Evolutionary conservation across 139 green algal species (phyloP), one percentile per base, ranked within the genome.

Genomic region (Nannochloris sp.): DNA sequence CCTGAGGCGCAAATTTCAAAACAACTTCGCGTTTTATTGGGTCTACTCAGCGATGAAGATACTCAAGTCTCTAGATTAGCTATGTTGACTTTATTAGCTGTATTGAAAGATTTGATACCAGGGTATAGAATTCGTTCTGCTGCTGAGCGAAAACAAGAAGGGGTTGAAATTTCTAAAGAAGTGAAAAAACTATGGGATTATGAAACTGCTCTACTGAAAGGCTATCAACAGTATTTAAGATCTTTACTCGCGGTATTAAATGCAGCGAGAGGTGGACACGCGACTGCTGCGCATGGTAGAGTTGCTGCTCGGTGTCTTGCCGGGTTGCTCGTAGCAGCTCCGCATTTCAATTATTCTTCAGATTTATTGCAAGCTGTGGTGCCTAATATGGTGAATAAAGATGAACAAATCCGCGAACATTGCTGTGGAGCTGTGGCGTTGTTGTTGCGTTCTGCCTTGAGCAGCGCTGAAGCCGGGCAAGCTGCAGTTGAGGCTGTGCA

Each of bases 281-380:
- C 54, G 5, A 10, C 53, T n/a, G 3, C 62, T 10, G 45, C 47
- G 6, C 59, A 64, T 14, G 60, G 61, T 27, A 61, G 74, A 3
- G 74, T 94, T 24, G 88, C 88, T 6, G 64, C 89, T 23, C 74
- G 76, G 15, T 96, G 88, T 72, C 78, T 97, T 75, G 65, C 60
- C 3, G 68, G 58, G 6, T 77, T 97, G 70, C 72, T 97, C 31
- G 54, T 56, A 4, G 51, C 81, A 0, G 45, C 76, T 13, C 81
- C 88, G 7, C 85, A 96, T 65, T 97, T 97, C 75, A 97, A 97
- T 76, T 92, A 88, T 68, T 23, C 71, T 44, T 72, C 69, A 2
- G 87, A 92, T 62, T 66, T 92, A 39, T 74, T 92, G 60, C 72
- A 79, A 59, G 87, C 85, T 2, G 45, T 97, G 8, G 81, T 97